Base-by-base conservation (phyloP, 371 early-diverging fungal genomes). In the Capniomyces stellatus region DNA sequence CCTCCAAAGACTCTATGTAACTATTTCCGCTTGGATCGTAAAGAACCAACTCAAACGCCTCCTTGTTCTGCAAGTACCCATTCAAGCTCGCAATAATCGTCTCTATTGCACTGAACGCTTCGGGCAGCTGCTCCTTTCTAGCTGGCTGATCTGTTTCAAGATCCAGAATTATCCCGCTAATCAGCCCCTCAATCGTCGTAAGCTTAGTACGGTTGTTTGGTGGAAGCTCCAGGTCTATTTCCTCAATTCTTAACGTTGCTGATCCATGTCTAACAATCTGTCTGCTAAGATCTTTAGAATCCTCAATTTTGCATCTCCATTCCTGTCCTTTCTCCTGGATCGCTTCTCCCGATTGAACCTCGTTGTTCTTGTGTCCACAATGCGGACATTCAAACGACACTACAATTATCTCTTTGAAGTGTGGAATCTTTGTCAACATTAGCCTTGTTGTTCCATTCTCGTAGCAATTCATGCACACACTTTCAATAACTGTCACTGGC, bases 351-450 rank as follows among this genome's bases (percentile, higher is more conserved):
- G 84, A 80, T 70, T 89, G 92, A 40, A 91, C 73, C 67, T 91
- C 92, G 66, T 88, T 94, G 69, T 89, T 89, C 54, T 74, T 73
- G 63, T 78, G 75, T 4, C 83, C 83, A 66, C 95, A 94, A 72
- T 91, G 89, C 40, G 83, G 79, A 64, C 95, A 94, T 61, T 92
- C 87, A 62, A 94, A 94, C 24, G 90, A 87, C 86, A 87, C 86
- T 30, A 94, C 61, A 51, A 93, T 81, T 40, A 94, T 76, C 56
- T 92, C 92, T 54, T 85, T 80, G 72, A 92, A 94, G 66, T 93
- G 89, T 41, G 95, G 93, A 57, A 94, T 87, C 59, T 79, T 81
- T 28, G 93, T 92, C 48, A 92, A 75, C 43, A 94, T 73, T 30
- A 92, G 67, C 29, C 85, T 74, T 39, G 92, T 90, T 18, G 64